Conservation (phyloP, 2,329 filamentous ascomycete genomes). For the Talaromyces amestolkiae region DNA sequence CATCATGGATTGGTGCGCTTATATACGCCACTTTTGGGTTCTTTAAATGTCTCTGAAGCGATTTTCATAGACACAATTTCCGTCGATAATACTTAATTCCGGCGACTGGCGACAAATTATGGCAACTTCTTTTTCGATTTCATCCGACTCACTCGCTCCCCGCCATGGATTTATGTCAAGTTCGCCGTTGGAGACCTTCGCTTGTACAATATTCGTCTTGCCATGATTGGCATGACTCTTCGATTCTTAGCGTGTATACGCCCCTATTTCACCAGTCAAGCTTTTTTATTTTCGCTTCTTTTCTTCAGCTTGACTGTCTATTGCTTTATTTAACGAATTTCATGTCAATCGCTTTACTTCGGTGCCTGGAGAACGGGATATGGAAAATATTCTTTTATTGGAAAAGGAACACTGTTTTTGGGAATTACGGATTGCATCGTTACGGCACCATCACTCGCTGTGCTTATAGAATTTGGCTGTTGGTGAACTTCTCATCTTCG, state of each 20-base stretch:
- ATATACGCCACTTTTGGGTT: constrained; percentile 19
- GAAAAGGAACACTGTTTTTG: constrained; percentile 25
- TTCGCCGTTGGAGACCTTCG: constrained; percentile 36
- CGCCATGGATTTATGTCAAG: constrained; percentile 7
- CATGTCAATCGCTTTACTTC: constrained; percentile 40
- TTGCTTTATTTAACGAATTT: constrained; percentile 32
- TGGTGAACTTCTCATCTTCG: constrained; percentile 13
- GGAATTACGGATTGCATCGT: constrained; percentile 17
- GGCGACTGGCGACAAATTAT: constrained; percentile 25
- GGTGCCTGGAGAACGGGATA: constrained; percentile 34
- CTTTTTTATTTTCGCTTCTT: constrained; percentile 24
- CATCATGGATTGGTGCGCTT: constrained; percentile 25
- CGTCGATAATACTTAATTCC: constrained; percentile 43
- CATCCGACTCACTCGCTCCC: constrained; percentile 9
- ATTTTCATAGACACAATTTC: constrained; percentile 24
- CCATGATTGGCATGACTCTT: constrained; percentile 23
- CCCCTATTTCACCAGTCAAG: constrained; percentile 31
- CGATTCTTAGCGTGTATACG: constrained; percentile 33
- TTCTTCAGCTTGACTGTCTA: constrained; percentile 19
- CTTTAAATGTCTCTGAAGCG: constrained; percentile 15
- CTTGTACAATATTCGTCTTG: constrained; percentile 34
- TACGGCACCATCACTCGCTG: constrained; percentile 33
- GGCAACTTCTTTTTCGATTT: constrained; percentile 17
- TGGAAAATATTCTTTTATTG: constrained; percentile 31
- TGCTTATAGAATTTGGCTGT: constrained; percentile 30